Evolutionary conservation across 305 asterid genomes (phyloP).

Genomic region (Euphrasia arctica): DNA sequence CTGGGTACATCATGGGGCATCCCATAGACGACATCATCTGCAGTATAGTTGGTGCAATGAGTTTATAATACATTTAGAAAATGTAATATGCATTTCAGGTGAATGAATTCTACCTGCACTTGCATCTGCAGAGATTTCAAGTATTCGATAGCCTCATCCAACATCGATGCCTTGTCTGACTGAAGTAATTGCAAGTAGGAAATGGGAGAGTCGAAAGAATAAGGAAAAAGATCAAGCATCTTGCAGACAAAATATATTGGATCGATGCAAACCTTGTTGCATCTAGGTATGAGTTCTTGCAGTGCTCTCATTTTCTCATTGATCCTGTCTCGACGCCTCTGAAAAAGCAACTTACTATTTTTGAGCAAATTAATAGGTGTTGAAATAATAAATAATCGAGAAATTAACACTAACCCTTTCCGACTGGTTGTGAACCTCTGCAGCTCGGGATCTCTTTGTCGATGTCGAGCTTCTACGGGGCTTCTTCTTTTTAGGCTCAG

Average conservation of each 20-base stretch:
- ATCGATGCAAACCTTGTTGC: constrained; percentile 76
- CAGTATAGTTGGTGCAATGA: constrained; percentile 7
- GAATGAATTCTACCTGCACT: constrained; percentile 56
- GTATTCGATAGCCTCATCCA: constrained; percentile 93
- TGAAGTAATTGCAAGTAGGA: constrained; percentile 27
- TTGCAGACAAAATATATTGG: not conserved
- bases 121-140: constrained; percentile 81
- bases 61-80: not conserved
- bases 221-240: not conserved
- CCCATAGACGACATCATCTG: constrained; percentile 95
- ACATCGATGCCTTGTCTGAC: constrained; percentile 91
- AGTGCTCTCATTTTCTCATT: constrained; percentile 82
- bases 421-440: constrained; percentile 86
- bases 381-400: not conserved
- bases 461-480: constrained; percentile 49
- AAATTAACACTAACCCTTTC: constrained; percentile 65
- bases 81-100: not conserved
- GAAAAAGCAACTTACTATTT: constrained; percentile 23
- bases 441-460: constrained; percentile 79
- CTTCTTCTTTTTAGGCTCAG: constrained; percentile 43
- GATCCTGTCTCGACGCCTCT: constrained; percentile 92
- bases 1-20: constrained; percentile 83
- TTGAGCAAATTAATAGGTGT: no score
- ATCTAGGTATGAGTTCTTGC: constrained; percentile 89
- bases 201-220: not conserved